Evolutionary conservation across 805 yeast species (phyloP), one percentile per base, ranked within the genome.

Genomic region (Tetrapisispora iriomotensis): DNA sequence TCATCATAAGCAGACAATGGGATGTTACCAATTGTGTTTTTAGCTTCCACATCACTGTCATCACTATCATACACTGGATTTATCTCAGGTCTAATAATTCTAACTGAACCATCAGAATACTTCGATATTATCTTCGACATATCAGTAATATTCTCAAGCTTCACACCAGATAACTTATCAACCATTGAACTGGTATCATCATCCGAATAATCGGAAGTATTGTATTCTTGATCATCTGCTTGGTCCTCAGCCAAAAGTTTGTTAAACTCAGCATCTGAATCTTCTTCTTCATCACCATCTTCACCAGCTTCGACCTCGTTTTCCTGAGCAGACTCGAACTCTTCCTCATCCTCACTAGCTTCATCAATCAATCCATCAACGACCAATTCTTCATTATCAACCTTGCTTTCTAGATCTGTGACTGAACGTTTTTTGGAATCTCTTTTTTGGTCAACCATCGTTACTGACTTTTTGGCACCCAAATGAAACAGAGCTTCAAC

Each of bases 61-160:
- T 92, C 98, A 46, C 87, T 76, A 56, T 90, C 96, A 59, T 90
- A 92, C n/a, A 76, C 77, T 6, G 98, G 97, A 27, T 86, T 83
- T 44, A 92, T 90, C 56, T 87, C 96, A 3, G 96, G 96, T 51
- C 74, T 77, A 40, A 88, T 68, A 6, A 79, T 61, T 56, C 97
- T 70, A n/a, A 77, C 76, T 27, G 72, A 66, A 8, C 97, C 96
- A 61, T 90, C 96, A 1, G 87, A 71, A 54, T 65, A 81, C 48
- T 69, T 70, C 19, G 81, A 67, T 29, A 64, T 61, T 19, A 66
- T 57, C n/a, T 66, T 58, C 4, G 36, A 33, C 21, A 65, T 60
- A 17, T 67, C 67, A 5, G 75, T 68, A 34, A 75, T 53, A 3
- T 77, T 64, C 43, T 74, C 68, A 24, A 79, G 67, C 48, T 69